A percentile compares a stretch with the other conserved stretches of the same genome.
These are phyloP conservation scores for Gloeostereum incarnatum DNA, from an alignment of 768 basidiomycete species.

Conservation along the genomic window DNA sequence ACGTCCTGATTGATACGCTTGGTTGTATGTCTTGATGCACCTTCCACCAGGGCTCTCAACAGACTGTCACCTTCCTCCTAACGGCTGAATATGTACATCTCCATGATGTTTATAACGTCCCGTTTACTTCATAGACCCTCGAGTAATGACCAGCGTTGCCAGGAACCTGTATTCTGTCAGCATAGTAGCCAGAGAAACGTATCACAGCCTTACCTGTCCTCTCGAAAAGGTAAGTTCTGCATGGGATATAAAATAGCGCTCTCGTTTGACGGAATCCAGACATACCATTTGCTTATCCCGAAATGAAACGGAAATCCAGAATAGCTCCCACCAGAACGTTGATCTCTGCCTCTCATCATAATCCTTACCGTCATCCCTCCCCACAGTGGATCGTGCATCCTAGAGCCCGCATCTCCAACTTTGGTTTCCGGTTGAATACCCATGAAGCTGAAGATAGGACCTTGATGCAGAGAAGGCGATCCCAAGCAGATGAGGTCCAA, in stretches of 20 bases:
- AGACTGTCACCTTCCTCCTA: too few species aligned
- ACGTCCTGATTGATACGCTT: too few species aligned
- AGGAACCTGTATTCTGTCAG: too few species aligned
- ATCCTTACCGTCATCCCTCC: slow-evolving; percentile 48
- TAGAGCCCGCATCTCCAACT: slow-evolving; percentile 41
- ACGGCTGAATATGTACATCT: too few species aligned
- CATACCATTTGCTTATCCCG: slow-evolving; percentile 72
- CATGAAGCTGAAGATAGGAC: slow-evolving; percentile 86
- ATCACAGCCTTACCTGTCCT: slow-evolving; percentile 59
- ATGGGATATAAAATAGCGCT: too few species aligned
- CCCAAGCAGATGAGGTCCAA: slow-evolving; percentile 82
- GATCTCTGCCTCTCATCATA: slow-evolving; percentile 28
- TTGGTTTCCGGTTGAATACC: slow-evolving; percentile 52
- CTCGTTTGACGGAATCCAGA: neutral
- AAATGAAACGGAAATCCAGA: slow-evolving; percentile 74
- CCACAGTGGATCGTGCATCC: slow-evolving; percentile 61
- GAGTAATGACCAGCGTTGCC: too few species aligned
- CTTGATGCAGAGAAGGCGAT: slow-evolving; percentile 88
- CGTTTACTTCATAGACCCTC: too few species aligned
- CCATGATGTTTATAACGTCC: too few species aligned
- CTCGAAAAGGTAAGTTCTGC: slow-evolving; percentile 65
- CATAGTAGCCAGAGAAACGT: too few species aligned
- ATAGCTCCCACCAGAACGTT: slow-evolving; percentile 85
- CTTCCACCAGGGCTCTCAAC: too few species aligned
- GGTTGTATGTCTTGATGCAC: too few species aligned